phyloP scores from a whole-genome alignment of 305 asterid species.

The Withania somnifera region DNA sequence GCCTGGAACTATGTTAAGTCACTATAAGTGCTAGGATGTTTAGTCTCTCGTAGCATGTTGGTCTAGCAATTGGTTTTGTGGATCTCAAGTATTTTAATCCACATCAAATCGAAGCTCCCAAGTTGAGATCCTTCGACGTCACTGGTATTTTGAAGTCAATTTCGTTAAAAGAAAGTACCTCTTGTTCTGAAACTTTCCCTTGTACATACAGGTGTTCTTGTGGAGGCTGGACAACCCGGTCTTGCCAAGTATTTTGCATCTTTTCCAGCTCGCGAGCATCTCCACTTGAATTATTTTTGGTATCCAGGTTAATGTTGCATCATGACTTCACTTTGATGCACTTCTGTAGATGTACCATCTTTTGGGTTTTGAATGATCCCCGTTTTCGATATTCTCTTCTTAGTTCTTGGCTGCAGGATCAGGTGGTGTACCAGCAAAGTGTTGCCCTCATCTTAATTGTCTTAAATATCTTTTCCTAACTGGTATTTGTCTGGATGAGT shows the following conservation, averaged over 20 bases:
- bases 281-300: neutral
- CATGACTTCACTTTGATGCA: neutral
- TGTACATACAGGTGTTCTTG: neutral
- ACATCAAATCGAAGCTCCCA: neutral
- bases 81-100: too few species aligned
- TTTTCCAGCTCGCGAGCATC: neutral
- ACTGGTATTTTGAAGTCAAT: too few species aligned
- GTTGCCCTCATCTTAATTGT: neutral
- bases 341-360: neutral
- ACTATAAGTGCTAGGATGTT: neutral
- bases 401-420: neutral
- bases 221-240: neutral
- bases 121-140: neutral
- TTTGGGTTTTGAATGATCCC: neutral
- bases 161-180: too few species aligned
- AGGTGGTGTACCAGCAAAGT: neutral
- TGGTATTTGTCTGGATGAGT: neutral
- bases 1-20: neutral
- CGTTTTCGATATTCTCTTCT: neutral
- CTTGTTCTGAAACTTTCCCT: neutral
- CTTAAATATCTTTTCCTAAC: neutral
- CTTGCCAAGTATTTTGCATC: neutral
- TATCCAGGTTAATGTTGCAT: neutral
- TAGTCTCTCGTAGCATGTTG: neutral
- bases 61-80: neutral